These are phyloP conservation scores for Rosa multiflora DNA, from an alignment of 306 rosid genomes.

Conservation along the genomic window DNA sequence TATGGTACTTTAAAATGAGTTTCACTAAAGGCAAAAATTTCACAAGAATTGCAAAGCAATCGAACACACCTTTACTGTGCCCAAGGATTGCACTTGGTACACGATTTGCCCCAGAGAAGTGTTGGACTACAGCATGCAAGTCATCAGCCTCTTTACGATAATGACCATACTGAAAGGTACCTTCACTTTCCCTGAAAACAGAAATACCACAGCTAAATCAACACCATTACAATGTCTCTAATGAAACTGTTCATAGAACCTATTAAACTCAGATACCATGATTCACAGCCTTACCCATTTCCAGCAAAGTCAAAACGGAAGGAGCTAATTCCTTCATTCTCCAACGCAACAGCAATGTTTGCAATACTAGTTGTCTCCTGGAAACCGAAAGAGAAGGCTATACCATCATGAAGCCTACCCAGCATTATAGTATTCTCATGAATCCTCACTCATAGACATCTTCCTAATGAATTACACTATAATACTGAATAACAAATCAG, in stretches of 20 bases:
- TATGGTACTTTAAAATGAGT: background rate
- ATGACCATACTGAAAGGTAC: conserved; percentile 57
- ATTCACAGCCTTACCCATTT: conserved; percentile 52
- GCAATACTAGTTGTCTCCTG: conserved; percentile 16
- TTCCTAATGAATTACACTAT: too few relatives aligned
- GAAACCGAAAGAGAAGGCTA: too few relatives aligned
- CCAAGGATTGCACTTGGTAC: conserved; percentile 58
- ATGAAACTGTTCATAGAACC: too few relatives aligned
- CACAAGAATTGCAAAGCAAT: conserved; percentile 11
- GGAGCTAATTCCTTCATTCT: conserved; percentile 56
- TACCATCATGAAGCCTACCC: too few relatives aligned
- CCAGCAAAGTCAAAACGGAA: conserved; percentile 77
- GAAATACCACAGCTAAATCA: conserved; percentile 34
- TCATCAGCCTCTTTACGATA: conserved; percentile 72
- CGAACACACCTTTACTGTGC: conserved; percentile 72
- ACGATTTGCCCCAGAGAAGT: conserved; percentile 53
- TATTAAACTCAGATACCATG: too few relatives aligned
- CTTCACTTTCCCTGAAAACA: conserved; percentile 77
- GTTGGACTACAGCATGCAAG: conserved; percentile 54
- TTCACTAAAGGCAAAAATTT: background rate
- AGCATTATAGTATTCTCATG: too few relatives aligned
- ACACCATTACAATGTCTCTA: conserved; percentile 9
- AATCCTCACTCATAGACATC: too few relatives aligned
- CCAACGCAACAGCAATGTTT: conserved; percentile 62
- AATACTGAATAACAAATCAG: too few relatives aligned